These are phyloP conservation scores for Pleurotus citrinopileatus DNA, from an alignment of 768 basidiomycete genomes.

Conservation along the genomic window DNA sequence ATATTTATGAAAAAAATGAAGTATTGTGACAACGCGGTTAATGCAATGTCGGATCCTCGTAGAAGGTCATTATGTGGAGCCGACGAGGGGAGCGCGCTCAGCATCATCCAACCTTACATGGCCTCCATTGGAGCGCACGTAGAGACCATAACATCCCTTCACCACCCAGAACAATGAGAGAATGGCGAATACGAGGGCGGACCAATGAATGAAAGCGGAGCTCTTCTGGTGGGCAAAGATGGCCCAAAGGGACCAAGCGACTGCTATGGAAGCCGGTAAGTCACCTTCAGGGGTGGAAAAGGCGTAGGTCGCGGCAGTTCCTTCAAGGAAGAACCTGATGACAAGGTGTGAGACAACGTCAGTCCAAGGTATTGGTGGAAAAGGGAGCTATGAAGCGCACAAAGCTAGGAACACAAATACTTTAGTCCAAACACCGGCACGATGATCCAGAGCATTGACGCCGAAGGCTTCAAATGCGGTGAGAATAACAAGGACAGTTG, in stretches of 20 bases:
- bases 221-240: slow-evolving; percentile 77
- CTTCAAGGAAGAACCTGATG: slow-evolving; percentile 84
- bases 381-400: slow-evolving; percentile 37
- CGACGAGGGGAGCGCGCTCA: slow-evolving; percentile 83
- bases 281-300: slow-evolving; percentile 91
- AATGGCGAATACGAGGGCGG: slow-evolving; percentile 80
- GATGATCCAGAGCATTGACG: slow-evolving; percentile 59
- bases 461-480: slow-evolving; percentile 91
- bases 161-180: slow-evolving; percentile 81
- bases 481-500: slow-evolving; percentile 77
- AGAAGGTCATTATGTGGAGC: slow-evolving; percentile 20
- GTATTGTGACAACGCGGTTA: too few relatives aligned
- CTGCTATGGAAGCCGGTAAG: slow-evolving; percentile 86
- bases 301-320: slow-evolving; percentile 90
- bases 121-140: slow-evolving; percentile 38
- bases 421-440: slow-evolving; percentile 87
- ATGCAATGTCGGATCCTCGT: too few relatives aligned
- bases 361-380: not conserved
- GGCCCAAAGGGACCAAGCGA: slow-evolving; percentile 91
- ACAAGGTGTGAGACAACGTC: slow-evolving; percentile 9
- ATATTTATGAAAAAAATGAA: too few relatives aligned
- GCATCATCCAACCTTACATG: slow-evolving; percentile 73
- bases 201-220: slow-evolving; percentile 86
- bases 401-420: slow-evolving; percentile 92
- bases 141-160: slow-evolving; percentile 66